phyloP scores from a whole-genome alignment of 2,329 filamentous ascomycete species.

The Atkinsonella texensis region DNA sequence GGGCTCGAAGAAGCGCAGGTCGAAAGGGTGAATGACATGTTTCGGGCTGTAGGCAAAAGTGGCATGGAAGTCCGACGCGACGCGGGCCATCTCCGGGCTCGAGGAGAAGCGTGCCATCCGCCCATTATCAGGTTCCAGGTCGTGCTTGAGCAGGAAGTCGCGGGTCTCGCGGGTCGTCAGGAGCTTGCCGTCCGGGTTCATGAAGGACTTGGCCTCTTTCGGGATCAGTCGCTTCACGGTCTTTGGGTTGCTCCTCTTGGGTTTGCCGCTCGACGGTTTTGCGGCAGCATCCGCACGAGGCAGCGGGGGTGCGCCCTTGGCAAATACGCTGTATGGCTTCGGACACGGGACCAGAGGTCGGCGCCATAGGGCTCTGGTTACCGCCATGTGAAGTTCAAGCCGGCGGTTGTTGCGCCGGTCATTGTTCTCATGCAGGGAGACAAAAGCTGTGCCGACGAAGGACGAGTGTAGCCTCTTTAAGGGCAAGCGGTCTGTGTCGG shows the following conservation, averaged over 20 bases:
- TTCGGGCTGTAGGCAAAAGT: constrained; percentile 14
- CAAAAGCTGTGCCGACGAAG: background rate
- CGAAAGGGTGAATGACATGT: constrained; percentile 21
- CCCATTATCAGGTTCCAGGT: constrained; percentile 14
- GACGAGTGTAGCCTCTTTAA: background rate
- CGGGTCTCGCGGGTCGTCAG: constrained; percentile 17
- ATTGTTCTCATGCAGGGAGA: constrained; percentile 7
- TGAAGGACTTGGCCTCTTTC: constrained; percentile 10
- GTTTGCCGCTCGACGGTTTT: background rate
- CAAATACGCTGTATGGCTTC: background rate
- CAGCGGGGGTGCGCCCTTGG: background rate
- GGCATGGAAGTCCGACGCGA: constrained; percentile 12
- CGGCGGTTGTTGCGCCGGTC: constrained; percentile 4
- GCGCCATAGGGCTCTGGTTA: constrained; percentile 11
- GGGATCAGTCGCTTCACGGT: constrained; percentile 12
- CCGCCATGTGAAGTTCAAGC: constrained; percentile 12
- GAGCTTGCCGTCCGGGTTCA: constrained; percentile 14
- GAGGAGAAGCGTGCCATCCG: constrained; percentile 7
- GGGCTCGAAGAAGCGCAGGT: constrained; percentile 21
- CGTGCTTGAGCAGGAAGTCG: constrained; percentile 15
- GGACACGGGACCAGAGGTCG: background rate
- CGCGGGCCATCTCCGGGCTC: constrained; percentile 5
- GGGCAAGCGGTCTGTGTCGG: background rate
- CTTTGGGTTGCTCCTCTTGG: constrained; percentile 1
- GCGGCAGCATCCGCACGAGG: background rate